Evolutionary conservation across 2,329 filamentous ascomycete genomes (phyloP).

Genomic region (Leptographium flavum): DNA sequence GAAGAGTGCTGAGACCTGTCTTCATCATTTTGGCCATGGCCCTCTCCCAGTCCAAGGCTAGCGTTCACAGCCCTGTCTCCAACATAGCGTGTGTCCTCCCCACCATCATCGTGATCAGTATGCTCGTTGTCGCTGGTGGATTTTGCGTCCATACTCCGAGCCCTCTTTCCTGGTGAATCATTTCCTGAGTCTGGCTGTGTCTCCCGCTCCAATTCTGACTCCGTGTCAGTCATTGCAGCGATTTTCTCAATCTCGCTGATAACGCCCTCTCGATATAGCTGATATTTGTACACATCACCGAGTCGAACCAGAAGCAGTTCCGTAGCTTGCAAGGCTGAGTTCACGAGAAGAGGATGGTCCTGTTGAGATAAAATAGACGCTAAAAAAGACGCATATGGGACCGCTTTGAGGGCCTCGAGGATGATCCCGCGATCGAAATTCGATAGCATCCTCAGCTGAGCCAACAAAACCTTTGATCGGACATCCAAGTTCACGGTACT

Average conservation of each 20-base stretch:
- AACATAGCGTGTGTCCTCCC: background rate
- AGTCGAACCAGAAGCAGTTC: constrained; percentile 76
- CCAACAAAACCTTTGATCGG: constrained; percentile 83
- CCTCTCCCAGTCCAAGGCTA: constrained; percentile 23
- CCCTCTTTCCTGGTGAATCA: constrained; percentile 13
- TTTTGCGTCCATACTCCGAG: constrained; percentile 12
- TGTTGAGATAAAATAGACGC: constrained; percentile 92
- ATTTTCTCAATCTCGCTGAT: constrained; percentile 81
- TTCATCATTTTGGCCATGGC: constrained; percentile 17
- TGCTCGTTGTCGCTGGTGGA: constrained; percentile 9
- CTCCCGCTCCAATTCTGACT: constrained; percentile 8
- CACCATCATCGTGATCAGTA: constrained; percentile 11
- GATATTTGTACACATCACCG: constrained; percentile 80
- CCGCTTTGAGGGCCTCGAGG: constrained; percentile 68
- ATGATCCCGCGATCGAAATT: constrained; percentile 80
- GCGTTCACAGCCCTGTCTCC: constrained; percentile 16
- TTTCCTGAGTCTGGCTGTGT: background rate
- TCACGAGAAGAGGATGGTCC: constrained; percentile 77
- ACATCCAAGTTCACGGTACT: constrained; percentile 94
- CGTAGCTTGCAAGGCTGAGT: constrained; percentile 75
- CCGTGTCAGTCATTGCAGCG: constrained; percentile 33
- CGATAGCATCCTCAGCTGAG: constrained; percentile 96
- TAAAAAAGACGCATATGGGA: constrained; percentile 90
- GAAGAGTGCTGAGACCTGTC: constrained; percentile 31
- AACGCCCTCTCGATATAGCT: constrained; percentile 94